phyloP scores from a whole-genome alignment of 2,329 filamentous ascomycete genomes.

The Penicillium brevicompactum region DNA sequence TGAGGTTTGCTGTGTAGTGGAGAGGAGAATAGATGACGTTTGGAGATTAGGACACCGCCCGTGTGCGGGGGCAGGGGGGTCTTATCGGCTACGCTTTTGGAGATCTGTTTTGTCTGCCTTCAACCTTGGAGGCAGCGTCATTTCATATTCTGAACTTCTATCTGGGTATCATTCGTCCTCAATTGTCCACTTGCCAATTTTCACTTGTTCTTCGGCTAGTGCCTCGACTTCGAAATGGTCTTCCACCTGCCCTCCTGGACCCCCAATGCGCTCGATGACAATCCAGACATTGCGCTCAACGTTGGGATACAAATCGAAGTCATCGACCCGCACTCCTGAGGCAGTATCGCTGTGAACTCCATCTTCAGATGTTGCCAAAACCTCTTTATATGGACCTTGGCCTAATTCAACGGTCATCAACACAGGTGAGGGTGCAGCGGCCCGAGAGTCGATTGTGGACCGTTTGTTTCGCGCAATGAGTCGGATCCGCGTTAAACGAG shows the following conservation, averaged over 20 bases:
- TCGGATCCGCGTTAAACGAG: slow-evolving; percentile 63
- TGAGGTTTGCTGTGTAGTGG: background rate
- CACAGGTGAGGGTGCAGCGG: slow-evolving; percentile 55
- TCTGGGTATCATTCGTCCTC: slow-evolving; percentile 31
- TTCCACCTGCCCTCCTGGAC: slow-evolving; percentile 53
- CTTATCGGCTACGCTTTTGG: slow-evolving; percentile 1
- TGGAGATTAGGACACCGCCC: slow-evolving; percentile 24
- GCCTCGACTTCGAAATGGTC: slow-evolving; percentile 48
- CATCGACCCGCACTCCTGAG: slow-evolving; percentile 67
- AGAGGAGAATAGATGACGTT: slow-evolving; percentile 25
- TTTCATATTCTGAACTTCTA: background rate
- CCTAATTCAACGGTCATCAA: slow-evolving; percentile 74
- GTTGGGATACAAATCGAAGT: slow-evolving; percentile 74
- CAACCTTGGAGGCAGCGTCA: background rate
- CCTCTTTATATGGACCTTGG: slow-evolving; percentile 66
- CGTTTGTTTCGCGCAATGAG: slow-evolving; percentile 56
- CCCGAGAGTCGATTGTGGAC: slow-evolving; percentile 40
- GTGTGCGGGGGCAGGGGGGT: slow-evolving; percentile 18
- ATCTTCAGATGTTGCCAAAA: slow-evolving; percentile 68
- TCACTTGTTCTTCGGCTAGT: slow-evolving; percentile 45
- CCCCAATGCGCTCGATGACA: slow-evolving; percentile 78
- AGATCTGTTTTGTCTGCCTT: background rate
- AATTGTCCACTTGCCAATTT: slow-evolving; percentile 46
- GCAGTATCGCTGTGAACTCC: slow-evolving; percentile 73
- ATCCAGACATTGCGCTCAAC: slow-evolving; percentile 69